These are phyloP conservation scores for Cladophialophora yegresii DNA, from an alignment of 2,329 filamentous ascomycete species.

Conservation along the genomic window DNA sequence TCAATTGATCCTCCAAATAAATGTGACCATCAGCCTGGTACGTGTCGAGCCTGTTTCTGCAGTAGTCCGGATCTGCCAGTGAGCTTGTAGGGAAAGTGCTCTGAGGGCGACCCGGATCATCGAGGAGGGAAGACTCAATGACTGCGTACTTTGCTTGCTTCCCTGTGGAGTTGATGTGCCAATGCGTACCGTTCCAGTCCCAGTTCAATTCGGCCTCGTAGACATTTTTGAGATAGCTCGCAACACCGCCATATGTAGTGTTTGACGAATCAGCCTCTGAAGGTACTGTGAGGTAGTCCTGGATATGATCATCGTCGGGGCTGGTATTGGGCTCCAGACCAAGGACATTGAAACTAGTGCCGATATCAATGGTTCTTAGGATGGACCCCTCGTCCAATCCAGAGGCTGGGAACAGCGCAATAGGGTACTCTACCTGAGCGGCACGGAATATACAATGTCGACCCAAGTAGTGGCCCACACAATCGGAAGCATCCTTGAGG, in stretches of 20 bases:
- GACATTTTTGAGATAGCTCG: not conserved
- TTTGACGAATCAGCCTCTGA: not conserved
- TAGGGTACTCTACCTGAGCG: not conserved
- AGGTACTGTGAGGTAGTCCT: not conserved
- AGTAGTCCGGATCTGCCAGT: not conserved
- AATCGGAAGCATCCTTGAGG: not conserved
- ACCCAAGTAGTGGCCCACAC: not conserved
- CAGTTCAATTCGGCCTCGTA: not conserved
- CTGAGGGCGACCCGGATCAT: not conserved
- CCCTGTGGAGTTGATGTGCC: not conserved
- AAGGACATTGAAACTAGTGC: not conserved
- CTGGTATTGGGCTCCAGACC: not conserved
- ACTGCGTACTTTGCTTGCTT: not conserved
- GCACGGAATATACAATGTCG: not conserved
- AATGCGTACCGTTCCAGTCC: not conserved
- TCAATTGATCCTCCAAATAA: not conserved
- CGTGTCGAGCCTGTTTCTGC: not conserved
- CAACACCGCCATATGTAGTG: conserved; percentile 1
- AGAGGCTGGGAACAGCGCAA: not conserved
- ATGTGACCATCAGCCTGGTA: not conserved
- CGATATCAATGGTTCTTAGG: not conserved
- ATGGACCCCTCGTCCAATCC: not conserved
- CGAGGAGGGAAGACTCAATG: not conserved
- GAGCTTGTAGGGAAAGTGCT: not conserved
- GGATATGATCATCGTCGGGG: not conserved